Conservation (phyloP, 164 flowering plant species). For the Piper betle region DNA sequence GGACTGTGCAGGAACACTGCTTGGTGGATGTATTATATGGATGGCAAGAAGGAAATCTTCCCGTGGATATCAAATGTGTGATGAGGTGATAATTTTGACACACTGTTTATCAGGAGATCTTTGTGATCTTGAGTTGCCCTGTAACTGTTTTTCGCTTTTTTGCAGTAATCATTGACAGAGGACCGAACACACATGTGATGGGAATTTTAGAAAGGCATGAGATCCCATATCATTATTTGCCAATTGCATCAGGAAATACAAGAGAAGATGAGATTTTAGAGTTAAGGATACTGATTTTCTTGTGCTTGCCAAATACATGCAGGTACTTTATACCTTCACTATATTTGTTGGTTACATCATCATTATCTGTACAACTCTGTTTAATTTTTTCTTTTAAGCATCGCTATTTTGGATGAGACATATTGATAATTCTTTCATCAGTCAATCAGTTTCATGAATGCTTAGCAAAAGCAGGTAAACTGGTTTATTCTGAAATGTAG, state of each 20-base stretch:
- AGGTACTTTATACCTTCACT: slow-evolving; percentile 34
- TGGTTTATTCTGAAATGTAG: slow-evolving; percentile 23
- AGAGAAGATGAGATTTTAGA: slow-evolving; percentile 72
- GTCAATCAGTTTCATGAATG: background rate
- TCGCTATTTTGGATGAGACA: background rate
- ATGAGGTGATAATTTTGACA: slow-evolving; percentile 45
- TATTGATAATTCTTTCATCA: background rate
- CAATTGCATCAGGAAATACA: slow-evolving; percentile 35
- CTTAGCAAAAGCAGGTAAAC: background rate
- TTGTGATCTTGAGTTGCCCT: background rate
- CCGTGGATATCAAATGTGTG: slow-evolving; percentile 73
- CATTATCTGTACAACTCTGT: background rate
- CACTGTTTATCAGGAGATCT: background rate
- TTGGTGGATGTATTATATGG: slow-evolving; percentile 71
- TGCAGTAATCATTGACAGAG: slow-evolving; percentile 86
- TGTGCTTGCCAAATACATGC: slow-evolving; percentile 98
- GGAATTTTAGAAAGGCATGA: slow-evolving; percentile 81
- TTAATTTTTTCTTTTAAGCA: background rate
- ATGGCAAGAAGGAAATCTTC: slow-evolving; percentile 84
- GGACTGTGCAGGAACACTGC: slow-evolving; percentile 70
- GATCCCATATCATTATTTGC: slow-evolving; percentile 66
- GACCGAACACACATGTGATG: slow-evolving; percentile 69
- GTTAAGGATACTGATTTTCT: slow-evolving; percentile 70
- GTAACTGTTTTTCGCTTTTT: background rate
- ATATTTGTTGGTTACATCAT: background rate